Conservation (phyloP, 2,329 filamentous ascomycete genomes). For the Phaeosphaeriaceae sp. region DNA sequence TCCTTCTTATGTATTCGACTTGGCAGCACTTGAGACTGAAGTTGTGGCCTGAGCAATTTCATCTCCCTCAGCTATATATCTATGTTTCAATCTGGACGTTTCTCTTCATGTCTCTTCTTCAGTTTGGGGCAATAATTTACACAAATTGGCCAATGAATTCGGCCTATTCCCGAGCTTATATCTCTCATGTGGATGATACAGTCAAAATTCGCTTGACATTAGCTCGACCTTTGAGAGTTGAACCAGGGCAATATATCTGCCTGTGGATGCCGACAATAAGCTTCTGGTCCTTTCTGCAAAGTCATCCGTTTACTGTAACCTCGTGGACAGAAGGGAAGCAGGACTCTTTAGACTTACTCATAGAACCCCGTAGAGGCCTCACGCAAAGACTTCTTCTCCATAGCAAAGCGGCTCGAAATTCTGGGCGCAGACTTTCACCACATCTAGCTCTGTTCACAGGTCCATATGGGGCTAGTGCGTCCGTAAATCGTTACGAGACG, state of each 20-base stretch:
- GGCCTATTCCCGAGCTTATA: neutral
- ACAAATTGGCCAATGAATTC: neutral
- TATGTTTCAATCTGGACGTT: neutral
- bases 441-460: conserved; percentile 14
- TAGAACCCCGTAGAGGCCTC: conserved; percentile 3
- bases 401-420: neutral
- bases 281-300: conserved; percentile 4
- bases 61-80: neutral
- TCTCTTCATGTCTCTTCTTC: neutral
- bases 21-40: conserved; percentile 1
- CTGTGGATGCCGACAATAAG: conserved; percentile 3
- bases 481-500: conserved; percentile 10
- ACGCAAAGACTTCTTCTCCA: neutral
- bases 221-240: neutral
- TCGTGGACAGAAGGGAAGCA: conserved; percentile 12
- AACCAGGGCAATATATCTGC: conserved; percentile 1
- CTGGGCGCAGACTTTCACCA: neutral
- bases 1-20: neutral
- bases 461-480: conserved; percentile 9
- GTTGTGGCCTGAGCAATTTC: neutral
- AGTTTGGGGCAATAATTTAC: neutral
- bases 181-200: neutral
- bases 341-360: conserved; percentile 10
- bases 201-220: neutral
- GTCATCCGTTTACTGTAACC: conserved; percentile 12